Percentiles rank a stretch among this genome's conserved stretches.
Evolutionary conservation across 2,329 filamentous ascomycete genomes (phyloP).

Genomic region (Aspergillus quadrilineatus): DNA sequence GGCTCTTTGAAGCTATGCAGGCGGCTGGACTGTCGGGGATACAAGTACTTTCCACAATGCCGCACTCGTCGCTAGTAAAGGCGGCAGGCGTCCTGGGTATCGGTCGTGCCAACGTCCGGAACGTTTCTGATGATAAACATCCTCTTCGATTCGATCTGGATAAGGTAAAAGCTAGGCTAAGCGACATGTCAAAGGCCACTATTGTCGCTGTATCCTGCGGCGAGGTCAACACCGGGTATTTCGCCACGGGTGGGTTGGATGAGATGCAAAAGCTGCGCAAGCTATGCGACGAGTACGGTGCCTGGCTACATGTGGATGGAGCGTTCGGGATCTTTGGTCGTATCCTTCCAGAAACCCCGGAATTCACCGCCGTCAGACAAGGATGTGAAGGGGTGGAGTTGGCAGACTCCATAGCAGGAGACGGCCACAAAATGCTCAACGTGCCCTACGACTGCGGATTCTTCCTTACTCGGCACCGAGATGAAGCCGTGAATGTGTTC

Average conservation of each 20-base stretch:
- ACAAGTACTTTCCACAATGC: slow-evolving; percentile 75
- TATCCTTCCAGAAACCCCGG: slow-evolving; percentile 56
- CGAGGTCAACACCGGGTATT: slow-evolving; percentile 87
- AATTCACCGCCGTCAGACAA: slow-evolving; percentile 56
- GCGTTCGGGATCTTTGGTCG: slow-evolving; percentile 85
- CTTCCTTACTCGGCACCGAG: slow-evolving; percentile 70
- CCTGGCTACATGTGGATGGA: slow-evolving; percentile 89
- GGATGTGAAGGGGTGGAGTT: slow-evolving; percentile 68
- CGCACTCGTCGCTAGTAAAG: slow-evolving; percentile 81
- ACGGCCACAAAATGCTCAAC: slow-evolving; percentile 90
- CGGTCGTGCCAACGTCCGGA: slow-evolving; percentile 66
- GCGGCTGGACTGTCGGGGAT: slow-evolving; percentile 65
- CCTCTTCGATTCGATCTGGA: slow-evolving; percentile 71
- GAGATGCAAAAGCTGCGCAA: slow-evolving; percentile 64
- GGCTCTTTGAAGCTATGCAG: slow-evolving; percentile 65
- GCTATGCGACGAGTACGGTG: slow-evolving; percentile 69
- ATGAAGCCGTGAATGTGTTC: slow-evolving; percentile 64
- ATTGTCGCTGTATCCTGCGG: slow-evolving; percentile 81
- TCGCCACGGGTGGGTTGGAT: slow-evolving; percentile 59
- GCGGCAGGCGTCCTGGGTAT: slow-evolving; percentile 79
- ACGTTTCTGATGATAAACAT: slow-evolving; percentile 50
- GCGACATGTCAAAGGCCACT: slow-evolving; percentile 56
- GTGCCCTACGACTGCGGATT: slow-evolving; percentile 93
- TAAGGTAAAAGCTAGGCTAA: slow-evolving; percentile 61
- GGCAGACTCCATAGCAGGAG: slow-evolving; percentile 82